Evolutionary conservation across 83 land plant genomes (phyloP).

Genomic region (Thuja plicata): DNA sequence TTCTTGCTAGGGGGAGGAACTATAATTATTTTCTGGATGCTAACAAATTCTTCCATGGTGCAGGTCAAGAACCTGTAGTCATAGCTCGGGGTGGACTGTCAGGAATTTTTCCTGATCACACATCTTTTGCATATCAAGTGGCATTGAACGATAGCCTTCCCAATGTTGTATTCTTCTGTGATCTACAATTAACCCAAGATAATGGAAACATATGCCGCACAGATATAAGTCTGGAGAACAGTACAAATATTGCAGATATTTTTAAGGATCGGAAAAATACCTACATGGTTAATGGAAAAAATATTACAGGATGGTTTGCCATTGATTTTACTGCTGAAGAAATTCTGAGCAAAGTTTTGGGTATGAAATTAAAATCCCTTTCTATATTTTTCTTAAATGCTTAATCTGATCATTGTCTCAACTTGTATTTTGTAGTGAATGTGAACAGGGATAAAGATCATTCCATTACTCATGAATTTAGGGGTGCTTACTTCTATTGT

Average conservation of each 20-base stretch:
- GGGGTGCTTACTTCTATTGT: not conserved
- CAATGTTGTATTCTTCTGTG: constrained; percentile 34
- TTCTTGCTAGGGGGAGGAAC: not conserved
- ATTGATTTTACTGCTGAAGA: constrained; percentile 47
- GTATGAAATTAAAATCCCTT: not conserved
- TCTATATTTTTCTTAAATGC: not conserved
- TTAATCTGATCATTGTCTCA: not conserved
- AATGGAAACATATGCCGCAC: constrained; percentile 41
- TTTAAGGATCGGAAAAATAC: constrained; percentile 32
- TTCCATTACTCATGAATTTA: not conserved
- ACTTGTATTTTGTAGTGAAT: not conserved
- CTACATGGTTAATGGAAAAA: constrained; percentile 49
- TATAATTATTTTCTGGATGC: not conserved
- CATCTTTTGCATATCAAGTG: constrained; percentile 28
- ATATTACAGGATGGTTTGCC: constrained; percentile 56
- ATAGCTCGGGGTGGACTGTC: constrained; percentile 73
- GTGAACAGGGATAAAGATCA: not conserved
- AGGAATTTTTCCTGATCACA: constrained; percentile 66
- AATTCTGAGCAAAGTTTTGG: constrained; percentile 27
- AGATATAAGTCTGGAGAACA: constrained; percentile 45
- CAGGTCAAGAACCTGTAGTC: constrained; percentile 57
- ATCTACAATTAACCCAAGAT: constrained; percentile 65
- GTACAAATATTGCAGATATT: constrained; percentile 41
- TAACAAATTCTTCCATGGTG: constrained; percentile 1
- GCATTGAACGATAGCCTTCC: constrained; percentile 22